Percentiles rank a stretch among this genome's conserved stretches.
Conservation (phyloP, 495 filamentous ascomycete genomes). For the Hypoxylon crocopeplum region DNA sequence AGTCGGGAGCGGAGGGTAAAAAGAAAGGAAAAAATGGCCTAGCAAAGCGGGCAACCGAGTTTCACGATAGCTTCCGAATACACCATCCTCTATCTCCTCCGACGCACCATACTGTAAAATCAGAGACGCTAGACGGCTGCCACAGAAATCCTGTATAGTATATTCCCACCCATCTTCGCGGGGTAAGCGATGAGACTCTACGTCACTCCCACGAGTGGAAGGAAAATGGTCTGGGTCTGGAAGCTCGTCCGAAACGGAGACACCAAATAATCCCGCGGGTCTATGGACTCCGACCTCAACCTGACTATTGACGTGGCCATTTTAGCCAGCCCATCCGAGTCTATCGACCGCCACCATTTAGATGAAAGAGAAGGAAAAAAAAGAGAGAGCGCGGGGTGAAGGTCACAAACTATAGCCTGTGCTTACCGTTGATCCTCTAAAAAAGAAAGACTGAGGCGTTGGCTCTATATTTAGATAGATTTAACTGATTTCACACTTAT, state of each 20-base stretch:
- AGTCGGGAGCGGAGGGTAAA: slow-evolving; percentile 31
- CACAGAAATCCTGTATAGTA: slow-evolving; percentile 7
- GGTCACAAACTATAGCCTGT: background rate
- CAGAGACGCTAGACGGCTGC: background rate
- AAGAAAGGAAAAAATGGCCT: slow-evolving; percentile 11
- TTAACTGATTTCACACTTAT: slow-evolving; percentile 1
- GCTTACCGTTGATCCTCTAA: no score
- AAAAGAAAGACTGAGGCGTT: background rate
- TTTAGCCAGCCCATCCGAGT: slow-evolving; percentile 33
- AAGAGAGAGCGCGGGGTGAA: slow-evolving; percentile 17
- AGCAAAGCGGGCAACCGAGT: slow-evolving; percentile 9
- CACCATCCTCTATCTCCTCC: slow-evolving; percentile 3
- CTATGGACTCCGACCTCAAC: slow-evolving; percentile 24
- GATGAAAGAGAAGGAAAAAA: background rate
- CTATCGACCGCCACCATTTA: slow-evolving; percentile 21
- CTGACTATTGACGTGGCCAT: slow-evolving; percentile 33
- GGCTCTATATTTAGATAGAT: slow-evolving; percentile 21
- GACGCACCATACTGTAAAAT: slow-evolving; percentile 7
- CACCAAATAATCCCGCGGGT: slow-evolving; percentile 33
- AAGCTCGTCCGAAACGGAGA: slow-evolving; percentile 12
- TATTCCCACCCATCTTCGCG: slow-evolving; percentile 22
- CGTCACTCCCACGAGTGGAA: slow-evolving; percentile 16
- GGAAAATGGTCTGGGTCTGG: slow-evolving; percentile 13
- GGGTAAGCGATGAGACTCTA: slow-evolving; percentile 25
- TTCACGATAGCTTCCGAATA: slow-evolving; percentile 24